Conservation (phyloP, 352 stramenopile species). For the Globisporangium cylindrosporum region DNA sequence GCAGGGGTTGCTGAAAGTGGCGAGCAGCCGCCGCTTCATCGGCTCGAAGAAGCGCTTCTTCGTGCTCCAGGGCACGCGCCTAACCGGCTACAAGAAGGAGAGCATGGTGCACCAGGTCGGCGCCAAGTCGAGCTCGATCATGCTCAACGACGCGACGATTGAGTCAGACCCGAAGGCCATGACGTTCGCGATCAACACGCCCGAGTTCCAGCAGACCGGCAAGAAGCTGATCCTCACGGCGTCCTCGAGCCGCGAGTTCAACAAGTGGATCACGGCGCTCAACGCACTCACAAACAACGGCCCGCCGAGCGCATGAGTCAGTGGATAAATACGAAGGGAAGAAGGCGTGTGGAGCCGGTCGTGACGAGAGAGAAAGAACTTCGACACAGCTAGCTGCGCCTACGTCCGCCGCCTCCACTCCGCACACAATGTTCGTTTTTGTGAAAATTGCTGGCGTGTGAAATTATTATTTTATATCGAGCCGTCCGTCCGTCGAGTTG, state of each 20-base stretch:
- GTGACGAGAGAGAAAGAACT: background rate
- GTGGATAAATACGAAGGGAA: background rate
- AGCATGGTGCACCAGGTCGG: constrained; percentile 67
- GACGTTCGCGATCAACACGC: constrained; percentile 78
- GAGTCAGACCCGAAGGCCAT: constrained; percentile 64
- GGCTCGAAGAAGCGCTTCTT: constrained; percentile 88
- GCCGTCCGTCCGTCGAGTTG: background rate
- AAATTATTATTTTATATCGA: constrained; percentile 16
- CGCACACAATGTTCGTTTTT: background rate
- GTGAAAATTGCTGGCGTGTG: constrained; percentile 9
- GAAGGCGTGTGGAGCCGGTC: background rate
- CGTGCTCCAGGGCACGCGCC: constrained; percentile 52
- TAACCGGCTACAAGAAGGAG: constrained; percentile 79
- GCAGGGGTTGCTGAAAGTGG: constrained; percentile 78
- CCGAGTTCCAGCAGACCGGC: constrained; percentile 62
- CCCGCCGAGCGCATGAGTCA: constrained; percentile 34
- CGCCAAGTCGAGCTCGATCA: constrained; percentile 69
- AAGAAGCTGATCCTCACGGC: constrained; percentile 82
- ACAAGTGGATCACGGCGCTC: constrained; percentile 79
- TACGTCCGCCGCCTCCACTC: background rate
- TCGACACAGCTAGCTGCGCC: background rate
- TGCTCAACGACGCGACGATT: constrained; percentile 61
- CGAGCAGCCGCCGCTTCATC: constrained; percentile 72
- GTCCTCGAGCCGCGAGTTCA: constrained; percentile 74
- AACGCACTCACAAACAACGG: constrained; percentile 38